Evolutionary conservation across 441 rosid genomes (phyloP).

Genomic region (Breynia disticha): DNA sequence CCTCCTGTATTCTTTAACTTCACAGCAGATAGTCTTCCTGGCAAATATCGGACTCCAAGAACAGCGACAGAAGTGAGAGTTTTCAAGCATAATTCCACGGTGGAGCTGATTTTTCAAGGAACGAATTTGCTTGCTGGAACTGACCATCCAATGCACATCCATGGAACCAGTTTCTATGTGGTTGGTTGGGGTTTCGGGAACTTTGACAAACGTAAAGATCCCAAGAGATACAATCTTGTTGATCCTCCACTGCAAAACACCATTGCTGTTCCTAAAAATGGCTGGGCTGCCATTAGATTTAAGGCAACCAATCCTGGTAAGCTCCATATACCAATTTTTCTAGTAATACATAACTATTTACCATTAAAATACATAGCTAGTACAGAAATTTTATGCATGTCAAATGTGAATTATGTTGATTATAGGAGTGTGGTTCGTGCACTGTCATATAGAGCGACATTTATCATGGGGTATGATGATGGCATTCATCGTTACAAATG

Average conservation of each 20-base stretch:
- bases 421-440: constrained; percentile 43
- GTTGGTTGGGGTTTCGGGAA: constrained; percentile 44
- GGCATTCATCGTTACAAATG: constrained; percentile 31
- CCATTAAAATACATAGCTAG: not conserved
- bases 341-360: not conserved
- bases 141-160: constrained; percentile 46
- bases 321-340: not conserved
- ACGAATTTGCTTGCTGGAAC: constrained; percentile 23
- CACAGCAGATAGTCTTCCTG: constrained; percentile 23
- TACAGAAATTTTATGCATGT: not conserved
- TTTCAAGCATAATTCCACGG: constrained; percentile 23
- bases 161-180: constrained; percentile 39
- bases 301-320: constrained; percentile 40
- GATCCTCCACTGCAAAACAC: constrained; percentile 45
- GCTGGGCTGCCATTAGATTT: constrained; percentile 43
- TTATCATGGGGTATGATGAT: constrained; percentile 34
- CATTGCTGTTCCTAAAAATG: constrained; percentile 33
- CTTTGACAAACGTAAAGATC: constrained; percentile 22
- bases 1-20: constrained; percentile 26
- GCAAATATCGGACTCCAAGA: constrained; percentile 7
- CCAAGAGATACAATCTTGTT: constrained; percentile 23
- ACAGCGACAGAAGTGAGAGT: constrained; percentile 27
- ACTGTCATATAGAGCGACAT: constrained; percentile 39
- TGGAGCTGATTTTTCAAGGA: constrained; percentile 43
- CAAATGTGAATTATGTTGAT: not conserved